A percentile compares a stretch with the other conserved stretches of the same genome.
phyloP scores from a whole-genome alignment of 2,329 filamentous ascomycete genomes.

The Intubia oerlemansii region DNA sequence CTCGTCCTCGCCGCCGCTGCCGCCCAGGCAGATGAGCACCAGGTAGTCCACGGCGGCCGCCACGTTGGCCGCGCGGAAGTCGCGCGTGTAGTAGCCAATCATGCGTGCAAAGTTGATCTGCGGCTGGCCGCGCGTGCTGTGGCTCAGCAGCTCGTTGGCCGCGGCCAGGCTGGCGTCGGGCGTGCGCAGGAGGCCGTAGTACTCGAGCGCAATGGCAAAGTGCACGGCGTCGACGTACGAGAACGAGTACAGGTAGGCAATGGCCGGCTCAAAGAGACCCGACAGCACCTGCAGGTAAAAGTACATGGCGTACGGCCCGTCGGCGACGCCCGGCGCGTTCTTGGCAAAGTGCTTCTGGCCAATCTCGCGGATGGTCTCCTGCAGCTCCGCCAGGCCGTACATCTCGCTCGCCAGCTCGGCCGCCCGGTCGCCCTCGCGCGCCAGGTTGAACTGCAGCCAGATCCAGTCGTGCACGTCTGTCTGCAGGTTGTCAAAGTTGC shows the following conservation, averaged over 20 bases:
- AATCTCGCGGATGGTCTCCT: conserved; percentile 67
- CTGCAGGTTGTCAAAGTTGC: conserved; percentile 39
- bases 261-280: conserved; percentile 84
- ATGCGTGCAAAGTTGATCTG: conserved; percentile 91
- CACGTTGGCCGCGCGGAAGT: conserved; percentile 81
- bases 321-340: conserved; percentile 48
- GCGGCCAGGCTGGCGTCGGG: conserved; percentile 46
- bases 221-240: conserved; percentile 88
- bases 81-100: conserved; percentile 84
- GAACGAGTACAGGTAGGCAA: conserved; percentile 79
- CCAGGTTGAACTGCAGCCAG: conserved; percentile 51
- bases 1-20: conserved; percentile 10
- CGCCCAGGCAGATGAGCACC: conserved; percentile 74
- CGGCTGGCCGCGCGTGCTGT: conserved; percentile 46
- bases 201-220: conserved; percentile 74
- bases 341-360: conserved; percentile 81
- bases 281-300: conserved; percentile 83
- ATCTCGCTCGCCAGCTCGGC: conserved; percentile 44
- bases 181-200: conserved; percentile 74
- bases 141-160: conserved; percentile 46
- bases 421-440: conserved; percentile 40
- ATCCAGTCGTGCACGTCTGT: conserved; percentile 49
- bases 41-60: conserved; percentile 88
- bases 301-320: conserved; percentile 67
- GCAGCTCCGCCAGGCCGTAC: conserved; percentile 46